Base-by-base conservation (phyloP, 1,284 basidiomycete species). In the Ganoderma lucidum region DNA sequence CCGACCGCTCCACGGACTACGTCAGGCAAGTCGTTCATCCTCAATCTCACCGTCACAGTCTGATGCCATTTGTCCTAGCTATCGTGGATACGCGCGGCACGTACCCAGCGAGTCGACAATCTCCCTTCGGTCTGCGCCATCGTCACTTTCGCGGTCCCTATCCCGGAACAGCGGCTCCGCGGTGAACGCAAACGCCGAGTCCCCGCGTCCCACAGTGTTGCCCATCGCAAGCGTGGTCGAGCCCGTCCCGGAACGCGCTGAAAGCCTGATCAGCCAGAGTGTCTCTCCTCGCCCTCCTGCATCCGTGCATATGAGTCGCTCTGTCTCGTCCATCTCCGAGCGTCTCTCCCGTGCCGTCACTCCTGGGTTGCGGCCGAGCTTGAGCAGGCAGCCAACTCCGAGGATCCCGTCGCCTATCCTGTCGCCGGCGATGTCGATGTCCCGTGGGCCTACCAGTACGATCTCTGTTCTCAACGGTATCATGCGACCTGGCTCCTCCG, bases 91-190 rank as follows among this genome's bases (percentile, higher is more conserved):
- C 51, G 48, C 61, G 15, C 55, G 66, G 30, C 72, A 64, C 19
- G 45, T 65, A 3, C 61, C 68, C 35, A 71, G 72, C 72, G 70
- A 73, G 28, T 73, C 70, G 6, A 73, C 72, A 6, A 30, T 67
- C 4, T 73, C 72, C 4, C 63, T 73, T 9, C 70, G 62, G 15
- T 68, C 70, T 17, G 70, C 64, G 6, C 65, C 70, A 3, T 68
- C 72, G 17, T 66, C 64, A 0, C 19, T 69, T 15, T 66, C 70
- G 1, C 32, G 64, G 5, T 63, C 70, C 4, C 23, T 58, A 14
- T 28, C 61, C 12, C 56, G 60, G 17, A 60, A 41, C 37, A 66
- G 62, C 14, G 39, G 39, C 12, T 55, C 63, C 42, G 4, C 14
- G 30, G 17, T 51, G 19, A 17, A 37, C 23, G 5, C 42, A 41